A percentile compares a stretch with the other conserved stretches of the same genome.
phyloP scores from a whole-genome alignment of 169 alveolate genomes.

The Eimeria praecox region DNA sequence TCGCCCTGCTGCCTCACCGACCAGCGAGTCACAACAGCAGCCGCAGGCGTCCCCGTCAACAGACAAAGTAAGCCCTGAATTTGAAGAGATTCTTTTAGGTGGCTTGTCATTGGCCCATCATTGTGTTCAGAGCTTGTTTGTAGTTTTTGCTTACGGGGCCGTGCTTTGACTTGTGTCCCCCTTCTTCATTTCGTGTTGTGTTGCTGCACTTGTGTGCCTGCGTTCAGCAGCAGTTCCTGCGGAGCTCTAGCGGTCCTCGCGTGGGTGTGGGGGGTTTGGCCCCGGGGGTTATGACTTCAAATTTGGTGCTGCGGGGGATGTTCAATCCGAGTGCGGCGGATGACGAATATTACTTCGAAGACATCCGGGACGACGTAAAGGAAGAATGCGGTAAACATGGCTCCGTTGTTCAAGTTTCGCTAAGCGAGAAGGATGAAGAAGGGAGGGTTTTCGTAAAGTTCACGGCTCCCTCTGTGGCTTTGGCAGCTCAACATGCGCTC shows the following conservation, averaged over 20 bases:
- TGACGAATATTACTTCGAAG: conserved; percentile 85
- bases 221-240: conserved; percentile 59
- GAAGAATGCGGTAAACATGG: conserved; percentile 94
- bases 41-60: conserved; percentile 61
- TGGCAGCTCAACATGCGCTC: conserved; percentile 78
- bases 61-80: conserved; percentile 17
- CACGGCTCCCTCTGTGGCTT: conserved; percentile 62
- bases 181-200: neutral
- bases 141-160: neutral
- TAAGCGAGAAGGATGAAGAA: conserved; percentile 83
- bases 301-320: conserved; percentile 34
- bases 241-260: conserved; percentile 5
- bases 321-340: conserved; percentile 69
- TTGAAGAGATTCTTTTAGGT: neutral
- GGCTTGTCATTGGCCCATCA: neutral
- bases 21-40: conserved; percentile 46
- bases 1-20: conserved; percentile 40
- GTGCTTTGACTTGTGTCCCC: neutral
- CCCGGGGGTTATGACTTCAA: conserved; percentile 23
- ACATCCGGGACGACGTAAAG: conserved; percentile 92
- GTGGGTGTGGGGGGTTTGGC: conserved; percentile 44
- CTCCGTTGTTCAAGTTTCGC: conserved; percentile 88
- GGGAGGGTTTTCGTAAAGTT: conserved; percentile 79
- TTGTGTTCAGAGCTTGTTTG: neutral
- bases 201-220: conserved; percentile 19